Evolutionary conservation across 2,329 filamentous ascomycete genomes (phyloP), one percentile per base, ranked within the genome.

Genomic region (Alternaria arbusti): DNA sequence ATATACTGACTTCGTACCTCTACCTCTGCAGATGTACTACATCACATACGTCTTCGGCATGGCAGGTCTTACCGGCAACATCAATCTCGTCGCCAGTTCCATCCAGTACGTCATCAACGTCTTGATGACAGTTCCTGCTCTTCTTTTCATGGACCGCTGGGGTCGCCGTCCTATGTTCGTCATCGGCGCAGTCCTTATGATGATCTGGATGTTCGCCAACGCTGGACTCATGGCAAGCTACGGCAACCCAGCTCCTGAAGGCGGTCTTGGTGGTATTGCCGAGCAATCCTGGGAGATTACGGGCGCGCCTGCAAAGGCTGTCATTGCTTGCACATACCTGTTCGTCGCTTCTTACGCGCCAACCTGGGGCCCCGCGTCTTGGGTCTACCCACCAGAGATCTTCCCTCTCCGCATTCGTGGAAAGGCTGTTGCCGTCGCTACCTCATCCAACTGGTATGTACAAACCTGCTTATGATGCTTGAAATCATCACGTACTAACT

Each of bases 81-180:
- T 84, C 57, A 86, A 88, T 40, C 84, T 93, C 9, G 79, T 91
- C 47, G 86, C 90, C 8, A 90, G 88, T 5, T 88, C 87, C 10
- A 92, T 92, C 66, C 88, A 92, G 59, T 92, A 91, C 76, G 85
- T 94, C 70, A 92, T 95, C 83, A 94, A 94, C 77, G 91, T 95
- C 2, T 64, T 89, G 56, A 92, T 93, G 89, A 95, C 92, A 0
- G 77, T 94, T 4, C 90, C 91, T 0, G 91, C 91, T 1, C 85
- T 95, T 23, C 80, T 94, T 60, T 94, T 84, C 82, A 86, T 94
- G 71, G 92, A 96, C 70, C 84, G 85, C 59, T 92, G 90, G 88
- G 92, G 92, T 50, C 91, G 92, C 67, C 91, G 91, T 45, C 83
- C 83, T 1, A 87, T 90, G 5, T 83, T 93, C 36, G 82, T 93